Conservation (phyloP, 139 green algal genomes). For the Asterochloris sp. region DNA sequence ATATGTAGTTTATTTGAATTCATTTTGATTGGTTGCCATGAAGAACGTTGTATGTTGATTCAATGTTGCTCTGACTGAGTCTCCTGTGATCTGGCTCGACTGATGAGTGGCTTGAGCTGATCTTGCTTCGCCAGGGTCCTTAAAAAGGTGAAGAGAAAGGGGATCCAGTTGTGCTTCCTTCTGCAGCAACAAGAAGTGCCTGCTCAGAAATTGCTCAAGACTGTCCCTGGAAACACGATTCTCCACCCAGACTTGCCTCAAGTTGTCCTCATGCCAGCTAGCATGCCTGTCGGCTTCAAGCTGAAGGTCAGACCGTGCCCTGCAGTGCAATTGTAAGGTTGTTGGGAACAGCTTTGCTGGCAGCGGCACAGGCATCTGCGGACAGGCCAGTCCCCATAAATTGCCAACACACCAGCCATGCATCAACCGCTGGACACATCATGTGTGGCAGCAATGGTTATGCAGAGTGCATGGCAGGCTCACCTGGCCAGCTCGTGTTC, state of each 20-base stretch:
- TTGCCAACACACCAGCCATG: too few relatives aligned
- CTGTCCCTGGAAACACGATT: slow-evolving; percentile 30
- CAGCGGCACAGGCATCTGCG: too few relatives aligned
- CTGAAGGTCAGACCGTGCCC: slow-evolving; percentile 47
- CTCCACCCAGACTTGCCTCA: slow-evolving; percentile 54
- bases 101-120: slow-evolving; percentile 72
- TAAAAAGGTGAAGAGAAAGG: slow-evolving; percentile 92
- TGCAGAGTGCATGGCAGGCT: too few relatives aligned
- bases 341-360: neutral
- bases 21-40: too few relatives aligned
- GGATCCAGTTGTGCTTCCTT: slow-evolving; percentile 91
- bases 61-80: too few relatives aligned
- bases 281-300: slow-evolving; percentile 70
- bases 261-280: slow-evolving; percentile 89
- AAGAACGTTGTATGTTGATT: too few relatives aligned
- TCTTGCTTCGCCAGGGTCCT: slow-evolving; percentile 78
- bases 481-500: too few relatives aligned
- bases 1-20: too few relatives aligned
- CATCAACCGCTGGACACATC: too few relatives aligned
- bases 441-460: too few relatives aligned
- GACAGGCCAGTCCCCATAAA: too few relatives aligned
- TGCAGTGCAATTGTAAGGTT: slow-evolving; percentile 14
- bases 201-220: neutral
- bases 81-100: slow-evolving; percentile 12
- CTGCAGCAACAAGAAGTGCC: neutral